Evolutionary conservation across 805 yeast species (phyloP), one percentile per base, ranked within the genome.

Genomic region (Candida germanica): DNA sequence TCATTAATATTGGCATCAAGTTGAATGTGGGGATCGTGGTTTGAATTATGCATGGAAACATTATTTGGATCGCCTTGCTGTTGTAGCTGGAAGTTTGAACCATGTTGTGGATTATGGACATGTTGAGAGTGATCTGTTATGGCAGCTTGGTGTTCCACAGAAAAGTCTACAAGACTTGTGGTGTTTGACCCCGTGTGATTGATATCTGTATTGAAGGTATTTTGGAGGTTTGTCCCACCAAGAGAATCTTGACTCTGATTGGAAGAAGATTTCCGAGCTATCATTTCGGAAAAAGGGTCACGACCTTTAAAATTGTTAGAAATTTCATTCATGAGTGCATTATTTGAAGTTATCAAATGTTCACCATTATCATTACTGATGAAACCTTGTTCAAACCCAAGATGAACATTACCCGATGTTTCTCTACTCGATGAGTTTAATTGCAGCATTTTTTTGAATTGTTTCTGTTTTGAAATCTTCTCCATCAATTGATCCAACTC

Each of bases 401-500:
- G 6, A 20, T 20, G 23, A 6, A 20, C 23, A 20, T 20, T 20
- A 20, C 10, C 10, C 10, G 23, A 20, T 20, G 6, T 6, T 6
- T 20, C 23, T 20, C 9, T 6, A 10, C 23, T 20, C 23, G 10
- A 20, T 20, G 23, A 20, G 10, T 20, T 20, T n/a, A n/a, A n/a
- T n/a, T n/a, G n/a, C n/a, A n/a, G n/a, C n/a, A n/a, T n/a, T n/a
- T n/a, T n/a, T n/a, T n/a, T n/a, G 23, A 20, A 20, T 20, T 20
- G 6, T 6, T 20, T 20, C 23, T 20, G 23, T 10, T 20, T 20
- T 10, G 10, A 10, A 20, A 38, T 32, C 17, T 29, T 30, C 10
- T 26, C 29, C 6, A 40, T 26, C 7, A 40, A 16, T 11, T 12
- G 13, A 23, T 40, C 44, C 25, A 40, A 31, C 15, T 40, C 40